Percentiles rank a stretch among this genome's conserved stretches.
Conservation (phyloP, 495 filamentous ascomycete species). For the Hyaloscypha bicolor region DNA sequence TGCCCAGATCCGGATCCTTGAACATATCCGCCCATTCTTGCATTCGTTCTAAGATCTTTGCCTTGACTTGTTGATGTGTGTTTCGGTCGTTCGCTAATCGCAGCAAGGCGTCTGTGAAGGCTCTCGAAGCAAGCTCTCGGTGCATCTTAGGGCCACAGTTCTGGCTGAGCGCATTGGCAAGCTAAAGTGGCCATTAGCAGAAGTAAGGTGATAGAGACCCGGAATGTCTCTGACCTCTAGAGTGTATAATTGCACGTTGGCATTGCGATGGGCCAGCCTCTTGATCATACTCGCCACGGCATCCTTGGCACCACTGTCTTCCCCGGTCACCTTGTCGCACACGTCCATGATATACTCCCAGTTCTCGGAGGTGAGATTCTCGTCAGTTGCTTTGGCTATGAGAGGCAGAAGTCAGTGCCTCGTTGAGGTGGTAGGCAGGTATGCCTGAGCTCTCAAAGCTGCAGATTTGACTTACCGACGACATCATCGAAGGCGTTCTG, state of each 20-base stretch:
- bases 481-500: slow-evolving; percentile 81
- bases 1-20: slow-evolving; percentile 87
- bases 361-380: slow-evolving; percentile 97
- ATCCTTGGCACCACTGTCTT: slow-evolving; percentile 75
- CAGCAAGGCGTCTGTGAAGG: slow-evolving; percentile 93
- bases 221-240: slow-evolving; percentile 66
- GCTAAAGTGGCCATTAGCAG: slow-evolving; percentile 43
- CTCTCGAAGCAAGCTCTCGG: slow-evolving; percentile 88
- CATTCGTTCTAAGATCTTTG: slow-evolving; percentile 96
- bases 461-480: slow-evolving; percentile 62
- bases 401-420: slow-evolving; percentile 20
- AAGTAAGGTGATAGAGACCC: neutral
- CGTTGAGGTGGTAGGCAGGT: slow-evolving; percentile 10
- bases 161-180: slow-evolving; percentile 91
- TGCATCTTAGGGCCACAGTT: slow-evolving; percentile 93
- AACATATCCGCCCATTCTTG: slow-evolving; percentile 97
- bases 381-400: slow-evolving; percentile 95
- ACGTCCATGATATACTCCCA: slow-evolving; percentile 99
- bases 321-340: slow-evolving; percentile 80
- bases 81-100: slow-evolving; percentile 91
- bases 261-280: slow-evolving; percentile 92
- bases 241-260: slow-evolving; percentile 98
- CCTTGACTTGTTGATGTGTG: slow-evolving; percentile 94
- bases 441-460: neutral
- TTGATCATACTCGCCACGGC: slow-evolving; percentile 94